Conservation (phyloP, 805 yeast genomes). For the Teunomyces lycoperdinae region DNA sequence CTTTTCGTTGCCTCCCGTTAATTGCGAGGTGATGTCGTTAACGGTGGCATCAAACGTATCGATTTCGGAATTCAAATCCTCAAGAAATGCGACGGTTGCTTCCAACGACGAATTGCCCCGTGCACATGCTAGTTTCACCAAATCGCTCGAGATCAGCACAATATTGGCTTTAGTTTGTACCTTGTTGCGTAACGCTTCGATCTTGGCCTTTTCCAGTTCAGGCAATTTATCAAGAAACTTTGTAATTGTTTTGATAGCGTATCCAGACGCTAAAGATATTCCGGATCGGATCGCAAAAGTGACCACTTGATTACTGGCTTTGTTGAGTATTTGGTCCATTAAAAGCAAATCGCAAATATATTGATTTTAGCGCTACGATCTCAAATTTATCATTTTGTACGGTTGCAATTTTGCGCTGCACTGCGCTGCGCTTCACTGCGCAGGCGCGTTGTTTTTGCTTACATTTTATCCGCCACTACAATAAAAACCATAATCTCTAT, state of each 20-base stretch:
- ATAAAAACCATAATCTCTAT: too few relatives aligned
- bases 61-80: slow-evolving; percentile 55
- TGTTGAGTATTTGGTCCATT: slow-evolving; percentile 44
- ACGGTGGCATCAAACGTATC: slow-evolving; percentile 54
- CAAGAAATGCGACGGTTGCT: slow-evolving; percentile 52
- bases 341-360: background rate
- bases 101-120: slow-evolving; percentile 59
- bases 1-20: slow-evolving; percentile 26
- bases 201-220: slow-evolving; percentile 44
- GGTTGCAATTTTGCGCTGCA: too few relatives aligned
- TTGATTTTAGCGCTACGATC: too few relatives aligned
- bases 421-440: too few relatives aligned
- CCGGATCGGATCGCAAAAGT: slow-evolving; percentile 78
- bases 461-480: too few relatives aligned
- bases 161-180: slow-evolving; percentile 59
- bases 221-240: slow-evolving; percentile 56
- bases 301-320: slow-evolving; percentile 77
- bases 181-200: slow-evolving; percentile 42
- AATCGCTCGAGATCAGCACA: slow-evolving; percentile 63
- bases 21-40: slow-evolving; percentile 31
- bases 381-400: too few relatives aligned
- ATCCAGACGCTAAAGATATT: slow-evolving; percentile 68
- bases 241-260: slow-evolving; percentile 64
- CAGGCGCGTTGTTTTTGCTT: background rate
- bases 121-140: slow-evolving; percentile 59